These are phyloP conservation scores for Pseudogymnoascus sp. DNA, from an alignment of 2,329 filamentous ascomycete species.

Conservation along the genomic window DNA sequence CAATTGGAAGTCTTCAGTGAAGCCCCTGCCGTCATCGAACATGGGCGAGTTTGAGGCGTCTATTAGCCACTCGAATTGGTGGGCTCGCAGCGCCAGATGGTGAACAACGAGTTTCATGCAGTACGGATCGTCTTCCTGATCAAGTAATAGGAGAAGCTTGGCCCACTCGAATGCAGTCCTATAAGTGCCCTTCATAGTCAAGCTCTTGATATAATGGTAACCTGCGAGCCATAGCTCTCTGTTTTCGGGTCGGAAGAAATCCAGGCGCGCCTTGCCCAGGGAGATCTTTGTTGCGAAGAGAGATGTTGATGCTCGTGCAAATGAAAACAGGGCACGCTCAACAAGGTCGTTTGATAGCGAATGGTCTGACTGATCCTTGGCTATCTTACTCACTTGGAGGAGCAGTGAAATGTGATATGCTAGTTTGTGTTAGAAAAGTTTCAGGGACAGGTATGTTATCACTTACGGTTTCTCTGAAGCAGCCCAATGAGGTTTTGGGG, in stretches of 20 bases:
- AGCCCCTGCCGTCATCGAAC: conserved; percentile 27
- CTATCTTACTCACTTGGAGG: conserved; percentile 88
- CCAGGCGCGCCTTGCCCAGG: conserved; percentile 70
- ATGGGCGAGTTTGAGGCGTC: conserved; percentile 40
- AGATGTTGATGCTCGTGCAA: conserved; percentile 81
- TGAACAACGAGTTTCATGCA: conserved; percentile 75
- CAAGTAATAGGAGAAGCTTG: conserved; percentile 71
- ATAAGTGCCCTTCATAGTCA: conserved; percentile 88
- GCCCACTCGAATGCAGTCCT: conserved; percentile 91
- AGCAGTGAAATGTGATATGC: conserved; percentile 89
- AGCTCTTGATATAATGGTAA: conserved; percentile 79
- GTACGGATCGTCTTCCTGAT: conserved; percentile 71
- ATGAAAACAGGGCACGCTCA: conserved; percentile 85
- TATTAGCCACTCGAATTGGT: conserved; percentile 69
- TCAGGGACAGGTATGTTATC: background rate
- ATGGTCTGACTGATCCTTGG: conserved; percentile 84
- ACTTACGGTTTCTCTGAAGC: conserved; percentile 56
- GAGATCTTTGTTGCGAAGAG: conserved; percentile 70
- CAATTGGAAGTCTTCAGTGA: conserved; percentile 38
- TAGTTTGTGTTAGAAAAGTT: conserved; percentile 27
- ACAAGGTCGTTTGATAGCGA: conserved; percentile 79
- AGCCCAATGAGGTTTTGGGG: conserved; percentile 74
- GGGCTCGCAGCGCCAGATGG: conserved; percentile 72
- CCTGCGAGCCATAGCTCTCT: conserved; percentile 86
- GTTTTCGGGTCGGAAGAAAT: conserved; percentile 79